These are phyloP conservation scores for Ustilaginoidea virens DNA, from an alignment of 2,329 filamentous ascomycete species.

Conservation along the genomic window DNA sequence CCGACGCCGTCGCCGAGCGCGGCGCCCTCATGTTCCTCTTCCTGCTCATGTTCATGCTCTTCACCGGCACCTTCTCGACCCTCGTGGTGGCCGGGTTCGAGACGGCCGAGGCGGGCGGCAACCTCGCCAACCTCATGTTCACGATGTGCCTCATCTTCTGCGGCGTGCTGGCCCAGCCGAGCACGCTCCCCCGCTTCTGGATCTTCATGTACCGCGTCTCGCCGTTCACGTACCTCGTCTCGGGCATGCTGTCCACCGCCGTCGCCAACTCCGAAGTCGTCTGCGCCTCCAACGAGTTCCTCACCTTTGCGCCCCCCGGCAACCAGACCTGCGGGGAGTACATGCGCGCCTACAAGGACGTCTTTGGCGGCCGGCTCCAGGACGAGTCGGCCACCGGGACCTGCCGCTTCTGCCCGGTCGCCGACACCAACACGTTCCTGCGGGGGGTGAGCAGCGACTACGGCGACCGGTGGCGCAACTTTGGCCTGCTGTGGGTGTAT, in stretches of 20 bases:
- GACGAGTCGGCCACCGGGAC: slow-evolving; percentile 28
- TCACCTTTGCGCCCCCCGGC: slow-evolving; percentile 46
- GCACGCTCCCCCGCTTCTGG: slow-evolving; percentile 57
- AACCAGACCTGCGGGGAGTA: slow-evolving; percentile 47
- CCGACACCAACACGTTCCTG: slow-evolving; percentile 36
- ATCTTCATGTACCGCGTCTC: slow-evolving; percentile 67
- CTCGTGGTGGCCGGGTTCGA: slow-evolving; percentile 65
- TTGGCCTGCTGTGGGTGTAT: slow-evolving; percentile 46
- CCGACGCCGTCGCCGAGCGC: slow-evolving; percentile 47
- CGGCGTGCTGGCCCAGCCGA: slow-evolving; percentile 52
- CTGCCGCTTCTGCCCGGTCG: slow-evolving; percentile 41
- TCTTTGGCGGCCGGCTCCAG: slow-evolving; percentile 36
- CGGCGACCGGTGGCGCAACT: slow-evolving; percentile 50
- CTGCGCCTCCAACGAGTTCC: slow-evolving; percentile 56
- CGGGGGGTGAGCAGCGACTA: slow-evolving; percentile 34
- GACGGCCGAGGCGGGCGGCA: slow-evolving; percentile 58
- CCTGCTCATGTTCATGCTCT: slow-evolving; percentile 59
- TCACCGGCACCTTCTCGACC: slow-evolving; percentile 67
- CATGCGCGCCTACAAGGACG: slow-evolving; percentile 31
- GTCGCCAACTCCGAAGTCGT: slow-evolving; percentile 49
- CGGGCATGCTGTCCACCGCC: slow-evolving; percentile 53
- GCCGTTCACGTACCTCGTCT: slow-evolving; percentile 70
- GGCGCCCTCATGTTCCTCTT: slow-evolving; percentile 69
- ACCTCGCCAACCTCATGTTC: slow-evolving; percentile 63
- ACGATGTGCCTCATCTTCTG: slow-evolving; percentile 61